Conservation (phyloP, 768 basidiomycete genomes). For the Pleurotus cornucopiae region DNA sequence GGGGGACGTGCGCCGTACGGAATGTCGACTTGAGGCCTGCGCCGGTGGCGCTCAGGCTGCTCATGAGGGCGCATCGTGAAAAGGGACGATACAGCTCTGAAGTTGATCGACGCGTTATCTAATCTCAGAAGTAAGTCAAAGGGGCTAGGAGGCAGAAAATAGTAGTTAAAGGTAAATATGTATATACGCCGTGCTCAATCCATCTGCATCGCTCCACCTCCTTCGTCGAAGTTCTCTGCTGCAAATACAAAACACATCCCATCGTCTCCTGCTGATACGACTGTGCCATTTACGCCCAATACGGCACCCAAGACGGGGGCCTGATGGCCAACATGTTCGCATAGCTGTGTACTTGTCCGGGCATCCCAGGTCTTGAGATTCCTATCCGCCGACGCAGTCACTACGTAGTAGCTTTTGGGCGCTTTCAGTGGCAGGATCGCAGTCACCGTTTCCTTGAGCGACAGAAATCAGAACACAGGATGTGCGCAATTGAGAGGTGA, state of each 20-base stretch:
- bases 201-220: background rate
- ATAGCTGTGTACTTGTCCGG: constrained; percentile 73
- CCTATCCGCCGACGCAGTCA: constrained; percentile 85
- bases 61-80: background rate
- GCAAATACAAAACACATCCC: constrained; percentile 81
- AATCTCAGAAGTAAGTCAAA: too few relatives aligned
- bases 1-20: background rate
- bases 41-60: background rate
- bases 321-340: constrained; percentile 79
- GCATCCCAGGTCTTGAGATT: constrained; percentile 92
- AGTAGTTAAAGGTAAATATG: background rate
- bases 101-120: background rate
- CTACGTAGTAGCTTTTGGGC: constrained; percentile 72
- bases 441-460: constrained; percentile 78
- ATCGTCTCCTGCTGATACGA: constrained; percentile 91
- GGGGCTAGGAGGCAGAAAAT: background rate
- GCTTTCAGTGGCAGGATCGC: too few relatives aligned
- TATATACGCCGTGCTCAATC: background rate
- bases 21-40: constrained; percentile 1
- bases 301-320: constrained; percentile 74
- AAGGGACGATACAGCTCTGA: background rate
- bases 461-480: background rate
- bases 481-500: background rate
- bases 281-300: constrained; percentile 65
- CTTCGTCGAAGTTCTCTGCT: constrained; percentile 41